Conservation (phyloP, 345 rosid genomes). For the Cochlearia excelsa region DNA sequence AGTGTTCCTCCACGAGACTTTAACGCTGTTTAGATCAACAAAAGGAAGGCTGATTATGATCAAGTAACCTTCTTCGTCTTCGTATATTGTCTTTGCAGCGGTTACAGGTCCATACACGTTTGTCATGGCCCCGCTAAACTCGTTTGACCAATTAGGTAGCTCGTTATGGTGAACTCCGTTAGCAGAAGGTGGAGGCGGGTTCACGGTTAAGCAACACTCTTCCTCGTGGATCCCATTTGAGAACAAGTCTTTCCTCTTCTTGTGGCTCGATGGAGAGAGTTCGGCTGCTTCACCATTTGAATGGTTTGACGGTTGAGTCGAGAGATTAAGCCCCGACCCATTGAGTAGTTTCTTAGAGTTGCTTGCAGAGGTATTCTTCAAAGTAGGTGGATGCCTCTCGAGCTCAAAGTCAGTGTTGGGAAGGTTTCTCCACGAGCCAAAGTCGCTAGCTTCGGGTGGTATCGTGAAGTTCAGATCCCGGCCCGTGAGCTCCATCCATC, state of each 20-base stretch:
- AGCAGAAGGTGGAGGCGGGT: constrained; percentile 44
- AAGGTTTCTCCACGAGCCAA: constrained; percentile 88
- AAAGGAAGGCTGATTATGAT: constrained; percentile 86
- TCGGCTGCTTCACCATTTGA: constrained; percentile 63
- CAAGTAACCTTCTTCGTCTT: constrained; percentile 76
- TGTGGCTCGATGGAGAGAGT: constrained; percentile 63
- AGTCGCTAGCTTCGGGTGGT: constrained; percentile 83
- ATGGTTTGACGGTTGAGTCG: constrained; percentile 61
- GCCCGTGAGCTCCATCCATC: constrained; percentile 92
- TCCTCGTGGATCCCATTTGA: constrained; percentile 55
- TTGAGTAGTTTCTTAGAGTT: constrained; percentile 72
- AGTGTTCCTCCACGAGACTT: constrained; percentile 96
- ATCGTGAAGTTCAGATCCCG: constrained; percentile 76
- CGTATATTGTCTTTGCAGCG: constrained; percentile 89
- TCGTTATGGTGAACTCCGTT: constrained; percentile 60
- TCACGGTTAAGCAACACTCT: constrained; percentile 51
- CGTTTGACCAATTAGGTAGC: constrained; percentile 56
- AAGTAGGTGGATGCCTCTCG: constrained; percentile 56
- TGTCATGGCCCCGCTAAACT: constrained; percentile 85
- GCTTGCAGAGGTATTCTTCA: constrained; percentile 51
- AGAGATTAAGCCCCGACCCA: constrained; percentile 83
- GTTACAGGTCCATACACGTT: constrained; percentile 54
- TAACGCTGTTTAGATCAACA: constrained; percentile 86
- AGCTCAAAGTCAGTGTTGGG: constrained; percentile 92
- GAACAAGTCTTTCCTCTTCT: constrained; percentile 78